These are phyloP conservation scores for Colletotrichum liaoningense DNA, from an alignment of 2,329 filamentous ascomycete species.

Conservation along the genomic window DNA sequence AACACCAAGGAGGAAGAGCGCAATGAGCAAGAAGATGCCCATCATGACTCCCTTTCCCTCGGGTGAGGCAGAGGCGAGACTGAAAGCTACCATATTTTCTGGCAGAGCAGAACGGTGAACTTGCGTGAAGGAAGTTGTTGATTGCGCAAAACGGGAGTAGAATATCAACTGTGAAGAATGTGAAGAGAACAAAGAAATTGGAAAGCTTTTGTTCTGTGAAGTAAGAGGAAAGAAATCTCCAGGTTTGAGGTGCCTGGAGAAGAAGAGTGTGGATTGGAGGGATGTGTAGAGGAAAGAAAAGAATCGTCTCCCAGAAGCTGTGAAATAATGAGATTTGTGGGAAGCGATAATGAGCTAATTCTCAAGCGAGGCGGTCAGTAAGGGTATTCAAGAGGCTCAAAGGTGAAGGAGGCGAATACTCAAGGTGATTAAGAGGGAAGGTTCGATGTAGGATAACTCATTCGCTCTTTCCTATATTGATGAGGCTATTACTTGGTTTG, in stretches of 20 bases:
- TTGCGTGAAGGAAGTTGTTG: background rate
- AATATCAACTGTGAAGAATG: background rate
- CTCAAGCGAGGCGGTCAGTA: no score
- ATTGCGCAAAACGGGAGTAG: no score
- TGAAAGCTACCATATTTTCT: background rate
- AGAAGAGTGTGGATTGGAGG: background rate
- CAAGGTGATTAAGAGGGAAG: no score
- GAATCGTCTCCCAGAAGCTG: no score
- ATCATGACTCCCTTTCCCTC: slow-evolving; percentile 1
- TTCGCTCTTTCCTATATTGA: no score
- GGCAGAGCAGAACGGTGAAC: background rate
- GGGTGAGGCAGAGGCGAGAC: background rate
- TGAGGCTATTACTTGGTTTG: no score
- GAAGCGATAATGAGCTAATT: no score
- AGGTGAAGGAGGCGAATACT: no score
- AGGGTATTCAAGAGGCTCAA: no score
- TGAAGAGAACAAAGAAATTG: background rate
- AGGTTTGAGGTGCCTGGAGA: background rate
- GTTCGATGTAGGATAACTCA: no score
- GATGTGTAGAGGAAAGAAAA: background rate
- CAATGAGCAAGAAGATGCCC: background rate
- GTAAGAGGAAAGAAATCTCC: background rate
- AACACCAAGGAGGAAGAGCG: background rate
- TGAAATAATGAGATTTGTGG: no score
- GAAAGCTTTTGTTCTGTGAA: background rate